Percentiles rank a stretch among this genome's conserved stretches.
Evolutionary conservation across 768 basidiomycete species (phyloP).

Genomic region (Sutorius australiensis): DNA sequence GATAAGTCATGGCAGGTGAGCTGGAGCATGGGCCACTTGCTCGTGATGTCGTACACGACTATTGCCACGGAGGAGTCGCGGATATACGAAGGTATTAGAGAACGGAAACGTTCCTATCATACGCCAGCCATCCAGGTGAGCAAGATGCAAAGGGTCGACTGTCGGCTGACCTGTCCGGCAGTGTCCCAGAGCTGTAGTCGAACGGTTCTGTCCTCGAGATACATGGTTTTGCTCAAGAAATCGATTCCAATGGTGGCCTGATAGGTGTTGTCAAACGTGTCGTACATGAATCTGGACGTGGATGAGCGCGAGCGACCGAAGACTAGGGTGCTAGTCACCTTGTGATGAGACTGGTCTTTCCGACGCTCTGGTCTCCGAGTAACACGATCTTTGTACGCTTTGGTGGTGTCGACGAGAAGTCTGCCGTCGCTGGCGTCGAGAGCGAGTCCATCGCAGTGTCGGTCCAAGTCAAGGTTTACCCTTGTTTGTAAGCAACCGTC

Average conservation of each 20-base stretch:
- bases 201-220: conserved; percentile 96
- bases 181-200: conserved; percentile 99
- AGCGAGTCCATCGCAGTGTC: conserved; percentile 43
- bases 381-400: conserved; percentile 97
- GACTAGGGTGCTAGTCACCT: conserved; percentile 46
- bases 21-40: conserved; percentile 44
- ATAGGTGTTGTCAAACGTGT: conserved; percentile 99
- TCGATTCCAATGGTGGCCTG: conserved; percentile 98
- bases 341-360: conserved; percentile 98
- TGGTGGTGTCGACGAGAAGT: conserved; percentile 84
- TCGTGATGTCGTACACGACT: conserved; percentile 98
- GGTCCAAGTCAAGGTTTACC: conserved; percentile 22
- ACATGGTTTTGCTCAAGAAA: conserved; percentile 99
- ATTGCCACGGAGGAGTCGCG: conserved; percentile 98
- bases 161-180: conserved; percentile 72
- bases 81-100: conserved; percentile 97
- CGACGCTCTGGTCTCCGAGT: conserved; percentile 95
- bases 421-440: conserved; percentile 68
- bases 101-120: conserved; percentile 88
- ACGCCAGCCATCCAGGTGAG: conserved; percentile 1
- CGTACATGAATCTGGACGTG: conserved; percentile 85
- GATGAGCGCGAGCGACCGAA: conserved; percentile 1
- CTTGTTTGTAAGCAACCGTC: conserved; percentile 21
- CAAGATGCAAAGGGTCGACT: background rate
- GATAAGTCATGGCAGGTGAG: conserved; percentile 2